These are phyloP conservation scores for Aureobasidium leucospermi DNA, from an alignment of 2,329 filamentous ascomycete genomes.

Conservation along the genomic window DNA sequence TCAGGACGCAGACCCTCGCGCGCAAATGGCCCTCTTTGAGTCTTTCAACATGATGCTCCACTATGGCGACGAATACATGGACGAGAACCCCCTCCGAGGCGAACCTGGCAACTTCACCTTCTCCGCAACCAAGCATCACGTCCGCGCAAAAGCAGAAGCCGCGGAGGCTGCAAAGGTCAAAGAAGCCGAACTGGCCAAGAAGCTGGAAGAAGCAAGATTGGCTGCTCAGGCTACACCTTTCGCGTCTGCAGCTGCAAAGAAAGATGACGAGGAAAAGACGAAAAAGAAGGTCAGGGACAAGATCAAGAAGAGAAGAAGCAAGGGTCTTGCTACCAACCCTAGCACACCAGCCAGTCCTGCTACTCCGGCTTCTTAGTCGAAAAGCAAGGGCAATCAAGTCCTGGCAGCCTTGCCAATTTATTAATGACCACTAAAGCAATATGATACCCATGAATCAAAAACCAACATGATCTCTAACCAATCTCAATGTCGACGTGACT, in stretches of 20 bases:
- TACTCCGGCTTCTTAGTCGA: constrained; percentile 1
- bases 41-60: constrained; percentile 29
- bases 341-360: constrained; percentile 11
- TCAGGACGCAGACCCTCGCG: constrained; percentile 10
- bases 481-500: too few species aligned
- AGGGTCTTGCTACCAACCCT: constrained; percentile 23
- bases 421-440: constrained; percentile 44
- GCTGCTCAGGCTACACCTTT: constrained; percentile 21
- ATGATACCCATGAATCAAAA: constrained; percentile 34
- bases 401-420: too few species aligned
- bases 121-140: constrained; percentile 35
- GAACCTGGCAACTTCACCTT: constrained; percentile 58
- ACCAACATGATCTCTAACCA: too few species aligned
- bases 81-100: constrained; percentile 55
- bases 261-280: not conserved
- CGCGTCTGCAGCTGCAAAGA: not conserved
- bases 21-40: constrained; percentile 42
- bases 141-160: constrained; percentile 35
- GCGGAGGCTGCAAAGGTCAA: constrained; percentile 26
- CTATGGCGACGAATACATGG: constrained; percentile 56
- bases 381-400: not conserved
- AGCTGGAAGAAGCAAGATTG: constrained; percentile 24
- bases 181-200: constrained; percentile 23
- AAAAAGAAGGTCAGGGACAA: constrained; percentile 20
- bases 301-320: constrained; percentile 32